These are phyloP conservation scores for Calocera cornea DNA, from an alignment of 768 basidiomycete species.

Conservation along the genomic window DNA sequence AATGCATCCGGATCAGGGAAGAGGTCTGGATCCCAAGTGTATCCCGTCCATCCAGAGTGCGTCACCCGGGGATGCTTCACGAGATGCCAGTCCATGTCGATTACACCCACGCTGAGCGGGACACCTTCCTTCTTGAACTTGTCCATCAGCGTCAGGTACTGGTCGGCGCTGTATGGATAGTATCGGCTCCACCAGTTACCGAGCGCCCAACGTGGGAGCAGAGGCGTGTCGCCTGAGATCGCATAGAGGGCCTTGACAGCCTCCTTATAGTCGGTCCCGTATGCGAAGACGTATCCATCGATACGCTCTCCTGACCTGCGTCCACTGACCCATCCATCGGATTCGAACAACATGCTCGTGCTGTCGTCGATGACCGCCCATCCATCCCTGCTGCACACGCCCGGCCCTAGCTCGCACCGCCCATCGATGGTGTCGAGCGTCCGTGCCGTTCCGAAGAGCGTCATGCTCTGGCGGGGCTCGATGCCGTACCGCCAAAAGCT, in stretches of 20 bases:
- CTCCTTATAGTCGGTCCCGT: slow-evolving; percentile 14
- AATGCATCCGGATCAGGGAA: slow-evolving; percentile 18
- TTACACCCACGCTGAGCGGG: slow-evolving; percentile 15
- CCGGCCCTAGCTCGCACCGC: slow-evolving; percentile 12
- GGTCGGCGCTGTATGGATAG: slow-evolving; percentile 15
- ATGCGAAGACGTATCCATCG: slow-evolving; percentile 17
- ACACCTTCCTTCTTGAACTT: slow-evolving; percentile 16
- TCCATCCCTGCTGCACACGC: slow-evolving; percentile 11
- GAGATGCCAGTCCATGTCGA: slow-evolving; percentile 18
- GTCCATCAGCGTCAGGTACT: slow-evolving; percentile 16
- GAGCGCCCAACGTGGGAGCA: slow-evolving; percentile 16
- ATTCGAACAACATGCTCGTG: slow-evolving; percentile 13
- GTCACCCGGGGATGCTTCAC: background rate
- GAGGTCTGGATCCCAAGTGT: slow-evolving; percentile 17
- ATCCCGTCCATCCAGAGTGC: slow-evolving; percentile 14
- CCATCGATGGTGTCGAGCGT: slow-evolving; percentile 17
- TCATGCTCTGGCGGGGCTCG: background rate
- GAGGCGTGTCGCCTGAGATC: slow-evolving; percentile 13
- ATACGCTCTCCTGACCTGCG: slow-evolving; percentile 2
- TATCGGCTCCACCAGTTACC: slow-evolving; percentile 20
- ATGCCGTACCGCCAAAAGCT: slow-evolving; percentile 7
- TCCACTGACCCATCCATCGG: slow-evolving; percentile 14
- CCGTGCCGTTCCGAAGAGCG: slow-evolving; percentile 15
- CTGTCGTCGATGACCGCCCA: slow-evolving; percentile 16
- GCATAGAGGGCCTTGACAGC: slow-evolving; percentile 14